Conservation (phyloP, 2,329 filamentous ascomycete species). For the Bipolaris sorokiniana region DNA sequence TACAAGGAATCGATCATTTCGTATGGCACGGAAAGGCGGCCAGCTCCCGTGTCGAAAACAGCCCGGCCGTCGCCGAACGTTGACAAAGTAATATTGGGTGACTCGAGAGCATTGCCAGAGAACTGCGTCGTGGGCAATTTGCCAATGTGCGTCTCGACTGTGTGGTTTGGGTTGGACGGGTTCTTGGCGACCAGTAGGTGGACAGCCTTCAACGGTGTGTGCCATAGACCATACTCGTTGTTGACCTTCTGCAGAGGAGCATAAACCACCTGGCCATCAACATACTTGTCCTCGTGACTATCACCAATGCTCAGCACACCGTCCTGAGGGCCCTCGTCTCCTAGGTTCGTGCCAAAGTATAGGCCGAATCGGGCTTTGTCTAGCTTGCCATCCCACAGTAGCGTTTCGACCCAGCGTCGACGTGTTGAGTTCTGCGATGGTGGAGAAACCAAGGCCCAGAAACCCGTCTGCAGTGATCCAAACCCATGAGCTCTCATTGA, state of each 20-base stretch:
- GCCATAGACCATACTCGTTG: conserved; percentile 23
- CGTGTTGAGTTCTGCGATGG: conserved; percentile 23
- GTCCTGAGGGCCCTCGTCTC: conserved; percentile 13
- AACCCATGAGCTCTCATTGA: conserved; percentile 24
- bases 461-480: conserved; percentile 30
- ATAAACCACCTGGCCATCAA: conserved; percentile 65
- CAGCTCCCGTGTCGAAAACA: conserved; percentile 30
- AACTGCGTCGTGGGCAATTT: not conserved
- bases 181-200: conserved; percentile 17
- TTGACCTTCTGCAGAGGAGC: conserved; percentile 17
- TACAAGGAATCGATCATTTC: conserved; percentile 21
- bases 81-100: conserved; percentile 15
- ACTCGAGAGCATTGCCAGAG: not conserved
- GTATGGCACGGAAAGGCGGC: conserved; percentile 18
- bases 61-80: conserved; percentile 7
- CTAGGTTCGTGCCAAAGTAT: conserved; percentile 24
- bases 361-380: conserved; percentile 22
- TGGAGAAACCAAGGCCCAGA: conserved; percentile 26
- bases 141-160: conserved; percentile 9
- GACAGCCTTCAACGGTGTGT: conserved; percentile 16
- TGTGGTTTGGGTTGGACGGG: conserved; percentile 11
- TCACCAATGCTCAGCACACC: conserved; percentile 25
- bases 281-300: conserved; percentile 61
- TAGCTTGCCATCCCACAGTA: conserved; percentile 22
- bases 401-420: conserved; percentile 24